Base-by-base conservation (phyloP, 2,329 filamentous ascomycete species). In the Aspergillus proliferans region DNA sequence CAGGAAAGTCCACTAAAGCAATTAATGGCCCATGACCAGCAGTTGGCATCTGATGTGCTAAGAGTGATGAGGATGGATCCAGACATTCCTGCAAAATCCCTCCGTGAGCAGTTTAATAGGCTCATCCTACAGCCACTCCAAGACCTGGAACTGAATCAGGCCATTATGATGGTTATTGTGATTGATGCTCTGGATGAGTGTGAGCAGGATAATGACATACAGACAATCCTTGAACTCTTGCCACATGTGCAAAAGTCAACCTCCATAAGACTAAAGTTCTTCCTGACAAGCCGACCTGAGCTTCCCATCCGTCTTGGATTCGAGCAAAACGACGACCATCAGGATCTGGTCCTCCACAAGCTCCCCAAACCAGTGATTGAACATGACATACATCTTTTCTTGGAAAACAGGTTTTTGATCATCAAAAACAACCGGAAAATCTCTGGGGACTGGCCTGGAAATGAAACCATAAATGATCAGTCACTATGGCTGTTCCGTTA, bases 141-240 rank as follows among this genome's bases (percentile, higher is more conserved):
- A 9, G 6, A 28, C 9, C 22, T 43, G 6, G 10, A 9, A 15
- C 14, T 7, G 2, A 6, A 28, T 7, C 41, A 43, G 12, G 7
- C 19, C 3, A 7, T 5, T 2, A 6, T 7, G 3, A 26, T 49
- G 3, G 33, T 57, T 2, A 47, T 59, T 10, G 58, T 66, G 19
- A 54, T 59, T n/a, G 59, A 61, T 52, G 53, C 56, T 0, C 26
- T 63, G n/a, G 59, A 68, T 52, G 58, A 65, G 47, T 60, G 53
- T 42, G 52, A 58, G n/a, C 19, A 41, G 9, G 47, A 50, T 30
- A 14, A 51, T 26, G 50, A 60, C 19, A 51, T 61, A 2, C 14
- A 46, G 19, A 30, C 42, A n/a, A 58, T 65, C 41, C 42, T 65
- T 24, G 42, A 51, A 34, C 52, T 63, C 34, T 42, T 62, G 24